Conservation (phyloP, 2,329 filamentous ascomycete genomes). For the Lasiodiplodia citricola region DNA sequence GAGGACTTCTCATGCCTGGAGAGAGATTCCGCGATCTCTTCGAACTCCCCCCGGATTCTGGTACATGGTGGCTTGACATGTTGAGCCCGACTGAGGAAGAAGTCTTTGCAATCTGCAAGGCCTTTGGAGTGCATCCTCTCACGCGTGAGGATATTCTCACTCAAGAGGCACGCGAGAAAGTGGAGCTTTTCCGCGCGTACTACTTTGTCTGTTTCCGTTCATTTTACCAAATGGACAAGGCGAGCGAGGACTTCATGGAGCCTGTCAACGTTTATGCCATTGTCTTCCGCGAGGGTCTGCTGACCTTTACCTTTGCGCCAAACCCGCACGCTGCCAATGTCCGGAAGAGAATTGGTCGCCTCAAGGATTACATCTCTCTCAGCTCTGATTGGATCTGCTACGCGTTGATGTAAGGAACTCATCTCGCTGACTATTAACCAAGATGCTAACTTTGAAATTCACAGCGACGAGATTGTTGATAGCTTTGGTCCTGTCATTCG, state of each 20-base stretch:
- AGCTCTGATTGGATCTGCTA: slow-evolving; percentile 99
- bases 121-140: slow-evolving; percentile 93
- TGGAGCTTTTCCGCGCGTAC: slow-evolving; percentile 95
- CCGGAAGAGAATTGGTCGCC: slow-evolving; percentile 84
- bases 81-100: slow-evolving; percentile 89
- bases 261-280: slow-evolving; percentile 97
- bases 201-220: slow-evolving; percentile 98
- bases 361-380: slow-evolving; percentile 93
- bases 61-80: slow-evolving; percentile 99
- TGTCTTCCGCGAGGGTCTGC: slow-evolving; percentile 91
- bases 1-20: slow-evolving; percentile 84
- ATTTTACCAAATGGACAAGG: slow-evolving; percentile 82
- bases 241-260: slow-evolving; percentile 82
- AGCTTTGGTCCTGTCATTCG: slow-evolving; percentile 89
- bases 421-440: not conserved
- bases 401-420: slow-evolving; percentile 78
- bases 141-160: slow-evolving; percentile 96
- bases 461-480: slow-evolving; percentile 93
- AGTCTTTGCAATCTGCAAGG: slow-evolving; percentile 84
- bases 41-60: slow-evolving; percentile 69
- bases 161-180: slow-evolving; percentile 96
- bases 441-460: slow-evolving; percentile 25
- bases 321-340: slow-evolving; percentile 90
- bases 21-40: slow-evolving; percentile 92
- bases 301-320: slow-evolving; percentile 91